Evolutionary conservation across 2,329 filamentous ascomycete genomes (phyloP).

Genomic region (Pseudogymnoascus sp.): DNA sequence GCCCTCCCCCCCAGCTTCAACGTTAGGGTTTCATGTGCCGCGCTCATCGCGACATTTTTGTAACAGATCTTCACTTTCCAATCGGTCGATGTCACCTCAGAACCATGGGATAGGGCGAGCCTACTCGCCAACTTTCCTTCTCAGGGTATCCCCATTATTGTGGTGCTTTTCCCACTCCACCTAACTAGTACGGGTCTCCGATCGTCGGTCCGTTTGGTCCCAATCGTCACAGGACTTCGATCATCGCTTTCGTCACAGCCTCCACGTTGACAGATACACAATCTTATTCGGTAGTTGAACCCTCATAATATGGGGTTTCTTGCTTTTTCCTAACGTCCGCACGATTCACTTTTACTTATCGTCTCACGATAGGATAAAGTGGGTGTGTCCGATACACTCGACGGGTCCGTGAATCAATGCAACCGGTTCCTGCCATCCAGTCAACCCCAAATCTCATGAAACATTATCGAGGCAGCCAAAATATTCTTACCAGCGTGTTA

Average conservation of each 20-base stretch:
- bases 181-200: neutral
- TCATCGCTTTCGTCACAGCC: constrained; percentile 1
- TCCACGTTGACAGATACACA: constrained; percentile 8
- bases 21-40: constrained; percentile 6
- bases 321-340: neutral
- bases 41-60: constrained; percentile 7
- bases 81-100: constrained; percentile 2
- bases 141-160: constrained; percentile 4
- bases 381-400: constrained; percentile 1
- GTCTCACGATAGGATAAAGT: constrained; percentile 4
- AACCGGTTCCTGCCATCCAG: neutral
- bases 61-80: neutral
- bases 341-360: neutral
- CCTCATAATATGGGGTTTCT: neutral
- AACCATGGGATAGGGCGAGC: neutral
- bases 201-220: constrained; percentile 6
- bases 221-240: neutral
- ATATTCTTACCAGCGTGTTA: constrained; percentile 3
- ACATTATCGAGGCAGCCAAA: neutral
- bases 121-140: neutral
- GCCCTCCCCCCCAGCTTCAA: neutral
- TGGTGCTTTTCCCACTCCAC: neutral
- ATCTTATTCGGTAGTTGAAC: constrained; percentile 3
- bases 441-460: neutral
- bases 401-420: neutral